Evolutionary conservation across 164 flowering plant genomes (phyloP).

Genomic region (Annona cherimola): DNA sequence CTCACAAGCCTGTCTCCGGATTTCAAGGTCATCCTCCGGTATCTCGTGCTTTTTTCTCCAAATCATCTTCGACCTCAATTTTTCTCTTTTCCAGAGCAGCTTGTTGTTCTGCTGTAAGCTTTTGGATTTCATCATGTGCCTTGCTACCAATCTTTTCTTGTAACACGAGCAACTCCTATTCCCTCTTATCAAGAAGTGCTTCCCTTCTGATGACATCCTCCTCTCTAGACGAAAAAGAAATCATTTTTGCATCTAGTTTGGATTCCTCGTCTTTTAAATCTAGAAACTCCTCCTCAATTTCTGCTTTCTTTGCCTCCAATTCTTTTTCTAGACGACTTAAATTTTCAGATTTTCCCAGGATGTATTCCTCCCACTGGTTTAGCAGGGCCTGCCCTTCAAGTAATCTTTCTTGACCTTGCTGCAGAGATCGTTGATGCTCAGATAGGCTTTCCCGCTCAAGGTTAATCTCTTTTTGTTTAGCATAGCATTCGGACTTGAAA

Average conservation of each 20-base stretch:
- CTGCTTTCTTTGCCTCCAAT: slow-evolving; percentile 43
- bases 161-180: slow-evolving; percentile 55
- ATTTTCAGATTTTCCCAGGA: slow-evolving; percentile 49
- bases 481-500: slow-evolving; percentile 77
- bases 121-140: slow-evolving; percentile 55
- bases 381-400: slow-evolving; percentile 65
- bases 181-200: slow-evolving; percentile 46
- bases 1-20: slow-evolving; percentile 71
- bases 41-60: slow-evolving; percentile 44
- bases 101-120: slow-evolving; percentile 48
- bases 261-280: slow-evolving; percentile 46
- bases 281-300: slow-evolving; percentile 38
- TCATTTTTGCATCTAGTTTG: slow-evolving; percentile 32
- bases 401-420: slow-evolving; percentile 61
- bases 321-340: slow-evolving; percentile 55
- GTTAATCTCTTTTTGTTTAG: slow-evolving; percentile 64
- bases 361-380: slow-evolving; percentile 68
- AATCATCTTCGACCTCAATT: slow-evolving; percentile 58
- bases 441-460: slow-evolving; percentile 61
- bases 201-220: slow-evolving; percentile 64
- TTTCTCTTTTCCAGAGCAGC: slow-evolving; percentile 38
- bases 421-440: slow-evolving; percentile 58
- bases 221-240: slow-evolving; percentile 56
- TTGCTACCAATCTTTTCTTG: slow-evolving; percentile 61
- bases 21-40: slow-evolving; percentile 69